These are phyloP conservation scores for Choiromyces venosus DNA, from an alignment of 495 filamentous ascomycete genomes.

Conservation along the genomic window DNA sequence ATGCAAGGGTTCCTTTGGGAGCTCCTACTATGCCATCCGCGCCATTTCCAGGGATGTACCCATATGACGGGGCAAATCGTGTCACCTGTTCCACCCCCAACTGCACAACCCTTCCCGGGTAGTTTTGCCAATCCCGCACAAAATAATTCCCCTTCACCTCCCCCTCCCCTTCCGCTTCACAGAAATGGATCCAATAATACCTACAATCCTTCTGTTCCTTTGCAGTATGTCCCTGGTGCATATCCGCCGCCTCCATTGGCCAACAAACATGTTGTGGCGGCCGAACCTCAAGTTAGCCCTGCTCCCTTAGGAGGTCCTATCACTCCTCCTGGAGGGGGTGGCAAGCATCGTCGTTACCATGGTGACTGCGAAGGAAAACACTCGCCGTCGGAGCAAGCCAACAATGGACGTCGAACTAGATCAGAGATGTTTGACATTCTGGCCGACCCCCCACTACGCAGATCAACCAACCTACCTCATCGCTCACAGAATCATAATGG, in stretches of 20 bases:
- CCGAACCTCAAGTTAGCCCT: background rate
- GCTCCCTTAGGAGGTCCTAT: background rate
- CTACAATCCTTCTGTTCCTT: conserved; percentile 14
- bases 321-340: conserved; percentile 10
- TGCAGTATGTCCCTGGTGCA: conserved; percentile 10
- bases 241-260: background rate
- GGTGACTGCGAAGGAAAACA: conserved; percentile 14
- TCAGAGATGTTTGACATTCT: background rate
- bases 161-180: conserved; percentile 11
- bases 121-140: conserved; percentile 7
- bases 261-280: background rate
- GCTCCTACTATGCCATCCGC: conserved; percentile 14
- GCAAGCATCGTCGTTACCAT: conserved; percentile 24
- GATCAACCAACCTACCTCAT: background rate
- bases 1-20: conserved; percentile 23
- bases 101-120: conserved; percentile 10
- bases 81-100: conserved; percentile 17
- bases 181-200: conserved; percentile 12
- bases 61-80: background rate
- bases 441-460: background rate
- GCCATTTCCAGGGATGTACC: background rate
- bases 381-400: background rate
- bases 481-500: background rate
- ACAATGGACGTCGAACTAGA: conserved; percentile 1
- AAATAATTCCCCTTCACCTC: conserved; percentile 8